phyloP scores from a whole-genome alignment of 768 basidiomycete genomes.

The Kockovaella imperatae region DNA sequence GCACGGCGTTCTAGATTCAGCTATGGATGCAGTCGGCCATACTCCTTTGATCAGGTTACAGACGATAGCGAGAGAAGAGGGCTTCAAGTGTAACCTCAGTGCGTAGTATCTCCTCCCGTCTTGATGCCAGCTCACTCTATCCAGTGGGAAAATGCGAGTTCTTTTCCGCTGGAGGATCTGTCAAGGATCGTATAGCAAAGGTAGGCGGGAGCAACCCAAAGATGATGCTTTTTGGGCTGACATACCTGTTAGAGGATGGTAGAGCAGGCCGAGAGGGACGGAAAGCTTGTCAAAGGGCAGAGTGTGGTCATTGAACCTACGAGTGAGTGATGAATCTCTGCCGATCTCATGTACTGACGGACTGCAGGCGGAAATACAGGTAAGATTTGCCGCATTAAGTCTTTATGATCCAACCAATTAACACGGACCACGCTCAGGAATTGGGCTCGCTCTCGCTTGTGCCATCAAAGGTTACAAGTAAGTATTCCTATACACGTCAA shows the following conservation, averaged over 20 bases:
- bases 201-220: conserved; percentile 8
- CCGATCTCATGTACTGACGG: neutral
- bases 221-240: neutral
- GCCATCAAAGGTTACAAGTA: conserved; percentile 66
- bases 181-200: conserved; percentile 94
- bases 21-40: conserved; percentile 77
- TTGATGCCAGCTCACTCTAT: neutral
- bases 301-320: conserved; percentile 90
- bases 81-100: conserved; percentile 83
- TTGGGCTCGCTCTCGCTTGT: conserved; percentile 85
- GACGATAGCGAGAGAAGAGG: conserved; percentile 64
- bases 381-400: conserved; percentile 43
- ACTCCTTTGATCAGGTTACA: conserved; percentile 85
- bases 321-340: conserved; percentile 6
- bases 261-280: conserved; percentile 82
- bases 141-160: conserved; percentile 85
- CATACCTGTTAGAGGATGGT: conserved; percentile 61
- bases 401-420: neutral
- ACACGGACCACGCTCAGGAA: conserved; percentile 51
- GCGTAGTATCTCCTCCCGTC: conserved; percentile 43
- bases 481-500: conserved; percentile 45
- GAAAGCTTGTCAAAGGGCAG: conserved; percentile 73
- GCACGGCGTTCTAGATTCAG: conserved; percentile 58
- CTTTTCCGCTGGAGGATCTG: conserved; percentile 81
- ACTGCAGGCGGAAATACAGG: conserved; percentile 81